These are phyloP conservation scores for Metschnikowia gelsemii DNA, from an alignment of 805 yeast genomes.

Conservation along the genomic window DNA sequence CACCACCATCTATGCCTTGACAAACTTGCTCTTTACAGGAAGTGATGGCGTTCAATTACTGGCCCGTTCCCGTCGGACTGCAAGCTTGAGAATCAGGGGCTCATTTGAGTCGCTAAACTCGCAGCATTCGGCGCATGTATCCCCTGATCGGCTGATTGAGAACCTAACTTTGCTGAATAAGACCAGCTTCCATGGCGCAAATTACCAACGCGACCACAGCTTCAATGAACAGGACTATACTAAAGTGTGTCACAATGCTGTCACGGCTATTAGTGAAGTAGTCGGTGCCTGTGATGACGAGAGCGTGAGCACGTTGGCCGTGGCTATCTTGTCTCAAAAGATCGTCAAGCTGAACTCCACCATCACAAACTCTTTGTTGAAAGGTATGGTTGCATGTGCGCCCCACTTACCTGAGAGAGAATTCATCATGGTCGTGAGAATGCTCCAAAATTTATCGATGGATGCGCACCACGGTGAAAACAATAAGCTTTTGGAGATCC, in stretches of 20 bases:
- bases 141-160: conserved; percentile 15
- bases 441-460: conserved; percentile 51
- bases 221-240: conserved; percentile 31
- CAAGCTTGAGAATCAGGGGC: conserved; percentile 27
- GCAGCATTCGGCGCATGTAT: conserved; percentile 4
- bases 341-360: conserved; percentile 48
- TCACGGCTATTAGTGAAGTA: conserved; percentile 65
- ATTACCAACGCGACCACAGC: neutral
- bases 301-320: conserved; percentile 71
- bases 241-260: conserved; percentile 60
- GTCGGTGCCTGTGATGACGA: conserved; percentile 66
- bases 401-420: conserved; percentile 63
- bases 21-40: conserved; percentile 65
- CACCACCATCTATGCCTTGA: conserved; percentile 78
- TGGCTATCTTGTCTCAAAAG: conserved; percentile 81
- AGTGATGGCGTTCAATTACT: conserved; percentile 38
- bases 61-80: conserved; percentile 29
- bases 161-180: conserved; percentile 14
- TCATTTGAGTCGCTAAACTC: conserved; percentile 8
- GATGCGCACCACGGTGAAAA: conserved; percentile 47
- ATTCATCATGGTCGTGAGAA: conserved; percentile 58
- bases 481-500: conserved; percentile 33
- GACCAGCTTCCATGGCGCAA: conserved; percentile 1
- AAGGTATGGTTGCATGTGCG: conserved; percentile 64
- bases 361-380: conserved; percentile 54